phyloP scores from a whole-genome alignment of 345 rosid genomes.

The Bruguiera parviflora region DNA sequence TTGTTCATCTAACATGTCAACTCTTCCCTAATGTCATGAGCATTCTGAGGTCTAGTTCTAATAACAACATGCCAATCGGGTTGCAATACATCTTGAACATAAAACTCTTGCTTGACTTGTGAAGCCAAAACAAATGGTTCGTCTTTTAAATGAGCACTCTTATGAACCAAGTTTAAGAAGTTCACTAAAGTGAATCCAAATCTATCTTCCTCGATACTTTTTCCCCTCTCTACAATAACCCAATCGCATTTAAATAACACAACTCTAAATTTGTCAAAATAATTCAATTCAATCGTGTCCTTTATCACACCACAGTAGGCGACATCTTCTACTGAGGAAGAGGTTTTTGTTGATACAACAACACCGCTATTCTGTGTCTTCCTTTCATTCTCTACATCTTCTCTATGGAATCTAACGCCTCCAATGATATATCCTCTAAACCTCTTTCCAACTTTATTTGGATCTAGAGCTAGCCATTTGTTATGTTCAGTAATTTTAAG shows the following conservation, averaged over 20 bases:
- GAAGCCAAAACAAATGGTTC: background rate
- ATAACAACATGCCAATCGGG: background rate
- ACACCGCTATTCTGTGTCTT: slow-evolving; percentile 9
- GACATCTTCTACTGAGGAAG: no score
- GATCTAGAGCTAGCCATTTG: background rate
- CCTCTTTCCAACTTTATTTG: background rate
- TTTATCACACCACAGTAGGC: slow-evolving; percentile 12
- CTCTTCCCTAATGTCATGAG: background rate
- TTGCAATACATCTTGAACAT: background rate
- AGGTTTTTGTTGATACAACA: background rate
- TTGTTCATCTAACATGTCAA: background rate
- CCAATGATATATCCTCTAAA: background rate
- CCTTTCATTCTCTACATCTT: background rate
- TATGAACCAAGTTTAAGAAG: no score
- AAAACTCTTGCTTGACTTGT: background rate
- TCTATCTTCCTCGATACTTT: no score
- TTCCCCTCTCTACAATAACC: no score
- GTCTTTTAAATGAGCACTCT: background rate
- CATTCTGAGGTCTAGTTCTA: background rate
- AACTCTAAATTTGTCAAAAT: no score
- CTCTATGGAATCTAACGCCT: background rate
- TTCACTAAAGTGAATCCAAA: no score
- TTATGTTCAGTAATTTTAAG: background rate
- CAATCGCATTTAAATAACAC: no score
- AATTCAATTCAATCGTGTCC: no score